Conservation (phyloP, 805 yeast genomes). For the Wickerhamiella bombiphila region DNA sequence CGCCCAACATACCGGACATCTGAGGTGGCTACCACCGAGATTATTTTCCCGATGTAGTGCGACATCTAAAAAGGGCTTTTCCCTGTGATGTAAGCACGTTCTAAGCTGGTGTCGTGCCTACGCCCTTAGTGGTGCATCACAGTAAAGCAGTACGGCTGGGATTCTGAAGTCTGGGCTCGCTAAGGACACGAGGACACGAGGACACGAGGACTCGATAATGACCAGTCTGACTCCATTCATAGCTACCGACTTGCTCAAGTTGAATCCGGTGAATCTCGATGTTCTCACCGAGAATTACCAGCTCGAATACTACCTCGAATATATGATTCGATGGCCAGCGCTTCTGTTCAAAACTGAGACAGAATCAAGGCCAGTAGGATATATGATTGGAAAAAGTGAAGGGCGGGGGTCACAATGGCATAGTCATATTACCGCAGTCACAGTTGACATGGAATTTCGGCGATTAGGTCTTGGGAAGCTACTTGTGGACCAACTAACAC, state of each 20-base stretch:
- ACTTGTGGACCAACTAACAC: slow-evolving; percentile 59
- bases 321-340: slow-evolving; percentile 76
- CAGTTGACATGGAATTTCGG: slow-evolving; percentile 69
- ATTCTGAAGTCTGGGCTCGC: too few relatives aligned
- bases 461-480: slow-evolving; percentile 75
- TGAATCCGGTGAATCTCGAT: slow-evolving; percentile 71
- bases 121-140: too few relatives aligned
- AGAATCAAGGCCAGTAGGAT: slow-evolving; percentile 28
- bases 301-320: slow-evolving; percentile 67
- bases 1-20: slow-evolving; percentile 79
- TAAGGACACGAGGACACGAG: too few relatives aligned
- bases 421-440: slow-evolving; percentile 91
- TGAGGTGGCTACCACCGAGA: slow-evolving; percentile 62
- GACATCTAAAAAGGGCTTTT: slow-evolving; percentile 43
- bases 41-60: slow-evolving; percentile 81
- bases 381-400: slow-evolving; percentile 90
- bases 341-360: slow-evolving; percentile 59
- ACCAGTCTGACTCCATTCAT: slow-evolving; percentile 79
- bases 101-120: too few relatives aligned
- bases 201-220: slow-evolving; percentile 39
- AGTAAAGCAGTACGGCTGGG: too few relatives aligned
- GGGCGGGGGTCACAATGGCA: slow-evolving; percentile 84
- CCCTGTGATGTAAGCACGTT: not conserved
- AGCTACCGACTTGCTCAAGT: slow-evolving; percentile 63
- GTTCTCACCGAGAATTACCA: slow-evolving; percentile 86